Base-by-base conservation (phyloP, 331 rosid genomes). In the Pyrus hybrid region DNA sequence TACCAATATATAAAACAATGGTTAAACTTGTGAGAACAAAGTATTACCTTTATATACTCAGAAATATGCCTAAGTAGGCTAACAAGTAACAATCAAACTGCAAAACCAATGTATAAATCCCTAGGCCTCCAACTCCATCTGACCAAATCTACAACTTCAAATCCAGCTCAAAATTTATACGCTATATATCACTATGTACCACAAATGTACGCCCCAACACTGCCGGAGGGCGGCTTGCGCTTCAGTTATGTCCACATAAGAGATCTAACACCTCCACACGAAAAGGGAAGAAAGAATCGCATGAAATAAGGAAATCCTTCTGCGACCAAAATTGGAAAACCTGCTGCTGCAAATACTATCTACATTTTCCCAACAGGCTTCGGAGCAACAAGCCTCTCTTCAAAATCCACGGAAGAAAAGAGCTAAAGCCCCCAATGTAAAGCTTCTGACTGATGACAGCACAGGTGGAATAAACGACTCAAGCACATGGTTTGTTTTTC, bases 201-300 rank as follows among this genome's bases (percentile, higher is more conserved):
- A 67, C 76, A 20, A 56, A 51, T 17, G 53, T 53, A 80, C 23
- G 78, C 70, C 76, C 78, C 51, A 71, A 65, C 82, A 71, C 68
- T 72, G 73, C 76, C 65, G 64, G 72, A 23, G 26, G 67, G 37
- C 67, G 22, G 25, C 6, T 51, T 51, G 58, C 13, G 21, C 22
- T 56, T 26, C 77, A 56, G 13, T 10, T 71, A 74, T 69, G 77
- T 70, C 76, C 78, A 58, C 57, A 79, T 57, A 75, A 72, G 78
- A 67, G 77, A 71, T 58, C 67, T 74, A 75, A 56, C 76, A 79
- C 70, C 83, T 74, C 69, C 88, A 63, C 57, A 63, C 77, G 58
- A 57, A 33, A 1, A 9, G 68, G 26, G 74, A 20, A 73, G 68
- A 32, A 66, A 28, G 61, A 71, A 81, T 71, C 64, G 76, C 72